Base-by-base conservation (phyloP, 1,139 yeast genomes). In the Wickerhamomyces sp. region DNA sequence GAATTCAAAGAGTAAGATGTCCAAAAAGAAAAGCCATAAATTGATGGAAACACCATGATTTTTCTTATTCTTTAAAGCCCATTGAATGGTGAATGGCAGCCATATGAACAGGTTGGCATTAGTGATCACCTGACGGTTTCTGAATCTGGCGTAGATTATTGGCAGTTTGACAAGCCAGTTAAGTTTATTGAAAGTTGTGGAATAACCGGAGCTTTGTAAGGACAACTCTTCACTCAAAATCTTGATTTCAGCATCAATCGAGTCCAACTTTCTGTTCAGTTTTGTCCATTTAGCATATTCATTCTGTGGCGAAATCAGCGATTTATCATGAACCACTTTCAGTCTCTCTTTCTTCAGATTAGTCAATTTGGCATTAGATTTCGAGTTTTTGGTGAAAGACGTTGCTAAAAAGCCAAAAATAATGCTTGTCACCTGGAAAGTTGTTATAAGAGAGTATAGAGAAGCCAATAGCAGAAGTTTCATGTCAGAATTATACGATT, bases 211-310 rank as follows among this genome's bases (percentile, higher is more conserved):
- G 72, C 41, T 72, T 45, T 80, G 81, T 24, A 89, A 68, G 48
- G 78, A 78, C 44, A 89, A 67, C 50, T 84, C 41, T 24, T 41
- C 42, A 27, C 52, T 72, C 40, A 76, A 55, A 14, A 54, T 48
- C 21, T 70, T 74, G 35, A 84, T 64, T 46, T 83, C 78, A 10
- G 64, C 67, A 37, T 70, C 68, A 40, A 86, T 59, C 45, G 75
- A 73, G 47, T 83, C 90, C 43, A 73, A 65, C 52, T 74, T 75
- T 37, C 98, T 74, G 54, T 88, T 90, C 47, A 90, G 71, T 59
- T 88, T 88, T 3, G 97, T 95, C 98, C 98, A 92, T 54, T 76
- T 81, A 35, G 97, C 97, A 60, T 90, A 92, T 54, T 92, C 81
- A 58, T 92, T 97, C 60, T 90, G 97, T 6, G 97, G 94, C 45